phyloP scores from a whole-genome alignment of 768 basidiomycete species.

The Pisolithus sp. region DNA sequence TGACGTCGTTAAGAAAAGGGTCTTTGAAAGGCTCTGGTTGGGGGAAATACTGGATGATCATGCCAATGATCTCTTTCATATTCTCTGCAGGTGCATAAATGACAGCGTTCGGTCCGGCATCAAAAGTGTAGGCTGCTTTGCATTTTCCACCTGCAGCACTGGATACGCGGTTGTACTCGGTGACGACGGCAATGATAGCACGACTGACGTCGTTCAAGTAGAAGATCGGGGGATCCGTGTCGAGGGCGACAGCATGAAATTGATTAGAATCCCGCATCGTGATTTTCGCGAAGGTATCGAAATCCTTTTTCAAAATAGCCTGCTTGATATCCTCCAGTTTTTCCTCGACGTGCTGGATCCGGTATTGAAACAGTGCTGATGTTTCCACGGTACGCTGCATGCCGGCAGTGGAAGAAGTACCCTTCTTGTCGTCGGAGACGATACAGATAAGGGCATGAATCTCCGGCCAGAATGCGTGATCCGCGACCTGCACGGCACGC shows the following conservation, averaged over 20 bases:
- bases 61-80: constrained; percentile 67
- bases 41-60: constrained; percentile 84
- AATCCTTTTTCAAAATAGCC: constrained; percentile 77
- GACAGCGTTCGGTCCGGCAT: constrained; percentile 98
- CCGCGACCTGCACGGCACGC: constrained; percentile 80
- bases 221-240: constrained; percentile 97
- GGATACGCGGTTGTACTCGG: constrained; percentile 85
- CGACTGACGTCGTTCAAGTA: constrained; percentile 98
- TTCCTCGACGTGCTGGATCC: constrained; percentile 75
- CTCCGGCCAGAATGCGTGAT: constrained; percentile 85
- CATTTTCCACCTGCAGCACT: constrained; percentile 49
- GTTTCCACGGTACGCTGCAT: constrained; percentile 99
- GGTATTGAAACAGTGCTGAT: constrained; percentile 78
- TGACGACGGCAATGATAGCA: constrained; percentile 86
- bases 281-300: constrained; percentile 81
- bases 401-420: constrained; percentile 87
- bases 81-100: constrained; percentile 82
- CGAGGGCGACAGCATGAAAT: constrained; percentile 97
- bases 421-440: constrained; percentile 94
- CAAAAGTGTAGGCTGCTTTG: constrained; percentile 97
- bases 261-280: constrained; percentile 98
- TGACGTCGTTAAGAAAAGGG: constrained; percentile 37
- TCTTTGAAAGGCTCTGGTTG: constrained; percentile 73
- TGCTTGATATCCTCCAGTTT: constrained; percentile 78
- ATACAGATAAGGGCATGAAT: constrained; percentile 97